Conservation (phyloP, 192 early-diverging fungal genomes). For the Entomortierella beljakovae region DNA sequence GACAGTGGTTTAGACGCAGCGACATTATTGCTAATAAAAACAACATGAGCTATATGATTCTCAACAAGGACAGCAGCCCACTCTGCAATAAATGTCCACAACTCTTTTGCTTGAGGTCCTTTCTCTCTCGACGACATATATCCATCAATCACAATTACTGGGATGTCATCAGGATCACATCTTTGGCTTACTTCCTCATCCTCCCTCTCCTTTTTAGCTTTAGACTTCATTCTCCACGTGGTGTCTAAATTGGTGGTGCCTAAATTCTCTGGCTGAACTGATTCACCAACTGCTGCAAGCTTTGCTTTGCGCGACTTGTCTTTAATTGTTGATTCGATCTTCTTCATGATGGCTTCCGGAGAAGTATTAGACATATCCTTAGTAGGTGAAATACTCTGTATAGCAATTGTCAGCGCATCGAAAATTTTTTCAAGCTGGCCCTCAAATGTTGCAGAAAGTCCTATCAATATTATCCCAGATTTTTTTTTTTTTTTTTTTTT, state of each 20-base stretch:
- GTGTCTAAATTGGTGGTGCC: slow-evolving; percentile 31
- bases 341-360: slow-evolving; percentile 50
- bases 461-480: slow-evolving; percentile 33
- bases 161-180: slow-evolving; percentile 70
- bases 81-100: slow-evolving; percentile 83
- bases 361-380: slow-evolving; percentile 60
- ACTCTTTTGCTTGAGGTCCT: slow-evolving; percentile 60
- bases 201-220: slow-evolving; percentile 33
- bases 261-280: neutral
- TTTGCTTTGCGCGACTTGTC: slow-evolving; percentile 28
- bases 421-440: slow-evolving; percentile 88
- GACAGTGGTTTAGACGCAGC: slow-evolving; percentile 73
- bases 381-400: slow-evolving; percentile 60
- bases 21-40: slow-evolving; percentile 86
- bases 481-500: too few species aligned
- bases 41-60: slow-evolving; percentile 89
- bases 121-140: slow-evolving; percentile 84
- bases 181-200: slow-evolving; percentile 29
- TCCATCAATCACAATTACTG: slow-evolving; percentile 91
- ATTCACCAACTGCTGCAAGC: neutral
- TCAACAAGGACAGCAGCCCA: slow-evolving; percentile 88
- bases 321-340: slow-evolving; percentile 41
- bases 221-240: slow-evolving; percentile 1
- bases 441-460: slow-evolving; percentile 84
- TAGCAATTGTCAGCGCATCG: slow-evolving; percentile 80